phyloP scores from a whole-genome alignment of 768 basidiomycete species.

The Pisolithus albus region DNA sequence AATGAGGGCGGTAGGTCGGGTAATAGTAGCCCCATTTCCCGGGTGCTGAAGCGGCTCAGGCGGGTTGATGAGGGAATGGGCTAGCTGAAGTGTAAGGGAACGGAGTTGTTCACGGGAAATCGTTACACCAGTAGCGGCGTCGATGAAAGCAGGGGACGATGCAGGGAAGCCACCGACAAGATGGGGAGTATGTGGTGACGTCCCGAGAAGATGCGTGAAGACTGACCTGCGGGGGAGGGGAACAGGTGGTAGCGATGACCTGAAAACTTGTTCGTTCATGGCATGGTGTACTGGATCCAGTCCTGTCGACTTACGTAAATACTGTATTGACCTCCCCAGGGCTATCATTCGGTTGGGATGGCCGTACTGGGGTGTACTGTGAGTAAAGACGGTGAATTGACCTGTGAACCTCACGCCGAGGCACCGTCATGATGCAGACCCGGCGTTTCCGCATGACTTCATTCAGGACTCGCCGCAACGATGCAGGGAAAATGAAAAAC shows the following conservation, averaged over 20 bases:
- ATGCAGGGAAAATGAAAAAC: too few relatives aligned
- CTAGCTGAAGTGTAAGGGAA: conserved; percentile 49
- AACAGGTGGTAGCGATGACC: conserved; percentile 15
- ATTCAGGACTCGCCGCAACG: too few relatives aligned
- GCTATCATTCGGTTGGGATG: too few relatives aligned
- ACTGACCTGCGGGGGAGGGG: conserved; percentile 21
- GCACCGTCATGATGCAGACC: too few relatives aligned
- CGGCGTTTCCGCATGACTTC: too few relatives aligned
- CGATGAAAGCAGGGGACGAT: conserved; percentile 52
- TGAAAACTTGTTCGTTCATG: conserved; percentile 4
- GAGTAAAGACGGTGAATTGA: too few relatives aligned
- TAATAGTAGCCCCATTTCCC: conserved; percentile 33
- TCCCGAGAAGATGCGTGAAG: conserved; percentile 25
- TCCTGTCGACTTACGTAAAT: too few relatives aligned
- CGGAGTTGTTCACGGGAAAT: conserved; percentile 52
- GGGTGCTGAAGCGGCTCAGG: conserved; percentile 38
- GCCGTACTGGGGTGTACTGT: too few relatives aligned
- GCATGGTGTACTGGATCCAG: too few relatives aligned
- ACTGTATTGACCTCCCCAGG: too few relatives aligned
- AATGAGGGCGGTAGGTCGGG: conserved; percentile 45
- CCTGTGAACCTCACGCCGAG: too few relatives aligned
- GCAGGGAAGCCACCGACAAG: conserved; percentile 39
- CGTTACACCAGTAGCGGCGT: conserved; percentile 50
- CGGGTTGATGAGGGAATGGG: conserved; percentile 46
- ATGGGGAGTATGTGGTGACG: conserved; percentile 9